A percentile compares a stretch with the other conserved stretches of the same genome.
Conservation (phyloP, 441 rosid genomes). For the Kokia cookei region DNA sequence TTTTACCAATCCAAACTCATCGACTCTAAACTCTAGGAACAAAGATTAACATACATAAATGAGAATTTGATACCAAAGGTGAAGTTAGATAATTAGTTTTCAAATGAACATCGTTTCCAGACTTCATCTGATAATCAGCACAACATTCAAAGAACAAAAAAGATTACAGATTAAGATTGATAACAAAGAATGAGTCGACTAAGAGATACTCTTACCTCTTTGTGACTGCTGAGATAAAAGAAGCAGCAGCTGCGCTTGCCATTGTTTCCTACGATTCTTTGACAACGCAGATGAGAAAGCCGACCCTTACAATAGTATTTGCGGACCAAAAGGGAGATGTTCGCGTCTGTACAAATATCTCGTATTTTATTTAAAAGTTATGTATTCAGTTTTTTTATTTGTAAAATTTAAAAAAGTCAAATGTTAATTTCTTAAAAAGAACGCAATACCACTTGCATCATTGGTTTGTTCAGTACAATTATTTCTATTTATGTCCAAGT, state of each 20-base stretch:
- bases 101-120: background rate
- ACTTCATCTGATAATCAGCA: background rate
- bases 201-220: background rate
- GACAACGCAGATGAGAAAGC: background rate
- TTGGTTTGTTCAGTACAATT: too few relatives aligned
- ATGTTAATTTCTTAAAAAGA: too few relatives aligned
- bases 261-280: background rate
- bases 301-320: background rate
- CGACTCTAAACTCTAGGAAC: background rate
- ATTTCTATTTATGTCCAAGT: too few relatives aligned
- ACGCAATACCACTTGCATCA: too few relatives aligned
- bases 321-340: background rate
- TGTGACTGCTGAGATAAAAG: background rate
- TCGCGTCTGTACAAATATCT: background rate
- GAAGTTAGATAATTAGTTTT: background rate
- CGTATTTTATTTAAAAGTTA: too few relatives aligned
- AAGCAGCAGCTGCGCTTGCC: background rate
- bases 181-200: too few relatives aligned
- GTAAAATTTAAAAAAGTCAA: too few relatives aligned
- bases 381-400: too few relatives aligned
- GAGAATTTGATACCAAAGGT: background rate
- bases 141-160: background rate
- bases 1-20: background rate
- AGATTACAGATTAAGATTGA: background rate
- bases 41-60: background rate